Conservation (phyloP, 2,329 filamentous ascomycete genomes). For the Ascochyta pisi region DNA sequence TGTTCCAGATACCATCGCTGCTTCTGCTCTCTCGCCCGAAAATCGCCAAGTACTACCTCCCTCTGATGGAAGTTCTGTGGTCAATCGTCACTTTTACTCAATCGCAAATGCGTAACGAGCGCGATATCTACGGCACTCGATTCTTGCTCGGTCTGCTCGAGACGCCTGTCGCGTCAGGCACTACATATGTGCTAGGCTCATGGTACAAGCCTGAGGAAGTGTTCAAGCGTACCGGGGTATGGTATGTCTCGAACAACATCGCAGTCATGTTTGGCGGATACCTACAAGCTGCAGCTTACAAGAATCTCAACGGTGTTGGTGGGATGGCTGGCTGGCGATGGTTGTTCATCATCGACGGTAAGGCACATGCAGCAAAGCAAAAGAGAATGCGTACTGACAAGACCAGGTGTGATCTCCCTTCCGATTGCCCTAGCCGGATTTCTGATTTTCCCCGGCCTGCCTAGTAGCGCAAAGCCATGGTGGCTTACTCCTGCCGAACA, state of each 20-base stretch:
- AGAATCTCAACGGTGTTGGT: constrained; percentile 56
- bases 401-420: constrained; percentile 59
- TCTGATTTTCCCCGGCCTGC: constrained; percentile 61
- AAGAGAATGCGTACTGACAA: not conserved
- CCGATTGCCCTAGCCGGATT: constrained; percentile 63
- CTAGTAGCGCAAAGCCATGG: constrained; percentile 57
- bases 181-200: constrained; percentile 46
- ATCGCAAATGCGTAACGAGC: constrained; percentile 47
- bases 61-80: constrained; percentile 52
- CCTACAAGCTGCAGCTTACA: constrained; percentile 62
- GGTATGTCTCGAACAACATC: constrained; percentile 61
- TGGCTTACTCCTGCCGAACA: constrained; percentile 54
- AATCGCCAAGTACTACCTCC: constrained; percentile 47
- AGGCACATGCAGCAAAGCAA: not conserved
- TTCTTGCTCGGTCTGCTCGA: constrained; percentile 49
- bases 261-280: constrained; percentile 66
- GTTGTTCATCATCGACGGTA: constrained; percentile 62
- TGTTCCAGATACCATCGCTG: constrained; percentile 50
- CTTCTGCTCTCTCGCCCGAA: constrained; percentile 49
- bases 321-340: constrained; percentile 59
- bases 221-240: constrained; percentile 63
- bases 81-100: constrained; percentile 51
- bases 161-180: constrained; percentile 47
- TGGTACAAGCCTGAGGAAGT: constrained; percentile 56
- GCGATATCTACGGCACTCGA: constrained; percentile 50